Base-by-base conservation (phyloP, 495 filamentous ascomycete genomes). In the Geoglossum glabrum region DNA sequence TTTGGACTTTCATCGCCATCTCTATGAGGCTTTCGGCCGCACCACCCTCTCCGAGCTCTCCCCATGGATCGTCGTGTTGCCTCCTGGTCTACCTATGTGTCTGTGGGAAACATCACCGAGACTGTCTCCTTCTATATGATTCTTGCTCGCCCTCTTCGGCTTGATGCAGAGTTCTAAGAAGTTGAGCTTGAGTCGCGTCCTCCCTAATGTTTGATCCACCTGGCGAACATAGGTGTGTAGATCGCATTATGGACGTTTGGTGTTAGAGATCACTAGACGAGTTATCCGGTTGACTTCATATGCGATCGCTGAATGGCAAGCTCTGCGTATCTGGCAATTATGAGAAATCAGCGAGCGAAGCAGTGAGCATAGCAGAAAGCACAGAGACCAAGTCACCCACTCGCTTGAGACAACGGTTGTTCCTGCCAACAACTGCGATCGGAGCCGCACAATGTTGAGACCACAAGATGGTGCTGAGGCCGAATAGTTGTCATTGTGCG, bases 301-400 rank as follows among this genome's bases (percentile, higher is more conserved):
- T 56, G 33, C 30, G 38, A 17, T 45, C 54, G 28, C 38, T 56
- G 54, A 56, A 38, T 15, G 54, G 54, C 31, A 11, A 54, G 54
- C n/a, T 38, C 54, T 40, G 9, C 36, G 15, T 55, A 28, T 50
- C n/a, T 52, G 49, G 49, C 49, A 52, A 19, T 26, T 13, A 52
- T 52, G 31, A 51, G 40, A 58, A 28, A 73, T 75, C 74, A 79
- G 77, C 78, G 79, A 82, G 79, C 76, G 74, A 69, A 76, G 73
- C 74, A 79, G 79, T 76, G 73, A 71, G 69, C 58, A 61, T 62
- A 61, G 66, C 66, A 59, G 30, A 25, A 6, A 25, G 8, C 46
- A 50, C 13, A 50, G 46, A 3, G 46, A 25, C 28, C 1, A 50
- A 45, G 40, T 17, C 40, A 19, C 5, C 40, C 40, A 21, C n/a